A percentile compares a stretch with the other conserved stretches of the same genome.
Conservation (phyloP, 495 filamentous ascomycete species). For the Penicillium atrosanguineum region DNA sequence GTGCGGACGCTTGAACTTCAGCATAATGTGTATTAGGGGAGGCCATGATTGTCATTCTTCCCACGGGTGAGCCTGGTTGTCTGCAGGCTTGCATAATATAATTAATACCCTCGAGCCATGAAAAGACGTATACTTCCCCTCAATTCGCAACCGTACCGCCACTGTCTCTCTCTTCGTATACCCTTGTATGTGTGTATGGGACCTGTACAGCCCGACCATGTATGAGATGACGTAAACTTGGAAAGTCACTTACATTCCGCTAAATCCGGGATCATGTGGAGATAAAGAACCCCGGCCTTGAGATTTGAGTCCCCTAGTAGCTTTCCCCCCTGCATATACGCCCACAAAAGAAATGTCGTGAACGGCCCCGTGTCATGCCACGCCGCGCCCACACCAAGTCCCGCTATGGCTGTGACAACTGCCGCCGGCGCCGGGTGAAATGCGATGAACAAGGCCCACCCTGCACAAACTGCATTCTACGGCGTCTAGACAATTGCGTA, state of each 20-base stretch:
- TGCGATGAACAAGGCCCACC: conserved; percentile 31
- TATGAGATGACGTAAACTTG: not conserved
- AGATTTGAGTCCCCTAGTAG: not conserved
- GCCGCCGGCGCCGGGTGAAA: conserved; percentile 48
- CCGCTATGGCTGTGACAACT: conserved; percentile 47
- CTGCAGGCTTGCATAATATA: not conserved
- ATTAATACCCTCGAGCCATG: not conserved
- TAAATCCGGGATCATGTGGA: not conserved
- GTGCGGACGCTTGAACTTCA: not conserved
- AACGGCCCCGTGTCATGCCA: conserved; percentile 1
- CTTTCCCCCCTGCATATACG: conserved; percentile 6
- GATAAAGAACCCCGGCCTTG: not conserved
- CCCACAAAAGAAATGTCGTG: not conserved
- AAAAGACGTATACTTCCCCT: not conserved
- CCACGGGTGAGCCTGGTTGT: not conserved
- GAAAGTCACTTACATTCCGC: not conserved
- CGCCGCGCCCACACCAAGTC: conserved; percentile 45
- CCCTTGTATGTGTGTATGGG: no score
- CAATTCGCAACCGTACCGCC: not conserved
- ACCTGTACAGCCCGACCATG: not conserved
- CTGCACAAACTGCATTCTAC: conserved; percentile 26
- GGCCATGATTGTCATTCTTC: not conserved
- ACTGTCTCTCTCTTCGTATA: no score
- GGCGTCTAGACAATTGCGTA: conserved; percentile 22
- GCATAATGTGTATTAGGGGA: not conserved